phyloP scores from a whole-genome alignment of 106 monocot genomes.

The Acanthochlamys bracteata region DNA sequence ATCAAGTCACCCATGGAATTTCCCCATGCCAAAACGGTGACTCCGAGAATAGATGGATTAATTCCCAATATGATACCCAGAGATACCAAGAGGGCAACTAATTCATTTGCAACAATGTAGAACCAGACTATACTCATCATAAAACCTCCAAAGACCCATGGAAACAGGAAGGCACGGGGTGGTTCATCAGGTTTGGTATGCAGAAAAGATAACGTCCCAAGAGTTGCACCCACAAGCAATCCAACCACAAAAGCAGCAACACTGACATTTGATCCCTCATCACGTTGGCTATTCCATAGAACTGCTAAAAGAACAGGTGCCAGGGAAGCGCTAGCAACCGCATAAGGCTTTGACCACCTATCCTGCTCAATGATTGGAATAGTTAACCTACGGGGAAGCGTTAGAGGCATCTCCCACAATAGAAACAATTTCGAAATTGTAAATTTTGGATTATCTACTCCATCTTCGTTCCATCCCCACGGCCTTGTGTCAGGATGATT shows the following conservation, averaged over 20 bases:
- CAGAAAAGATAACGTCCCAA: slow-evolving; percentile 43
- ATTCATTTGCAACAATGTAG: slow-evolving; percentile 83
- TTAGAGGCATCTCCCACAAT: slow-evolving; percentile 64
- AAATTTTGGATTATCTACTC: slow-evolving; percentile 14
- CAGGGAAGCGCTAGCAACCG: slow-evolving; percentile 45
- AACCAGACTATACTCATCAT: slow-evolving; percentile 91
- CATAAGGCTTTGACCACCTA: slow-evolving; percentile 85
- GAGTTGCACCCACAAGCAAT: slow-evolving; percentile 28
- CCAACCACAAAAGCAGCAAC: slow-evolving; percentile 30
- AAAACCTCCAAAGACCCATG: slow-evolving; percentile 96
- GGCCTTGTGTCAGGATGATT: slow-evolving; percentile 21
- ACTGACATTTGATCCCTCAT: slow-evolving; percentile 10
- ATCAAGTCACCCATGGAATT: slow-evolving; percentile 99
- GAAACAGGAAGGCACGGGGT: slow-evolving; percentile 65
- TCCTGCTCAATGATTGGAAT: slow-evolving; percentile 89
- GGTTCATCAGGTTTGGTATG: slow-evolving; percentile 53
- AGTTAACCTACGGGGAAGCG: slow-evolving; percentile 69
- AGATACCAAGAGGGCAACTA: slow-evolving; percentile 77
- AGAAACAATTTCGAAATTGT: slow-evolving; percentile 41
- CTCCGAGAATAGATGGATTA: slow-evolving; percentile 79
- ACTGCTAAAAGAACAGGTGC: slow-evolving; percentile 74
- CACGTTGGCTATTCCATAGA: slow-evolving; percentile 34
- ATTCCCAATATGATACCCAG: slow-evolving; percentile 72
- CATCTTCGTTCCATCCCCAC: slow-evolving; percentile 64
- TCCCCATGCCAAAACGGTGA: slow-evolving; percentile 96